These are phyloP conservation scores for Fusarium brevicatenulatum DNA, from an alignment of 2,329 filamentous ascomycete genomes.

Conservation along the genomic window DNA sequence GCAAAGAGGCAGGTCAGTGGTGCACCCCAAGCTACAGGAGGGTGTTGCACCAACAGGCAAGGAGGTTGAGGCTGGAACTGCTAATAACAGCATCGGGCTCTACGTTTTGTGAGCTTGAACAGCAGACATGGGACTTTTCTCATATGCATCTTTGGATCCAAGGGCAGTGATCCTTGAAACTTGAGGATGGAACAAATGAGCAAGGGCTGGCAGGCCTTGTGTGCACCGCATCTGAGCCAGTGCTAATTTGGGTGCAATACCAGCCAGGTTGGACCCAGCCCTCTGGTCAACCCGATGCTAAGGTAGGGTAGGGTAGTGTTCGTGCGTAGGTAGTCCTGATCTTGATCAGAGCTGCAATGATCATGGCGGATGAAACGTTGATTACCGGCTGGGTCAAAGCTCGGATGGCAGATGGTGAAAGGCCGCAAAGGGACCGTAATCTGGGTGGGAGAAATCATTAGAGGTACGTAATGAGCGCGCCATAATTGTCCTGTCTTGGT, in stretches of 20 bases:
- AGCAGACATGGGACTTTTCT: background rate
- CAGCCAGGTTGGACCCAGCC: constrained; percentile 22
- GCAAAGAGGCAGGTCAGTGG: constrained; percentile 23
- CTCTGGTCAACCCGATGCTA: constrained; percentile 24
- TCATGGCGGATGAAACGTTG: constrained; percentile 18
- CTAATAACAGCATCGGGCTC: constrained; percentile 11
- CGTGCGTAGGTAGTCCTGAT: constrained; percentile 6
- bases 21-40: constrained; percentile 24
- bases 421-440: constrained; percentile 15
- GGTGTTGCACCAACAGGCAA: constrained; percentile 27
- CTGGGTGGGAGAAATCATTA: background rate
- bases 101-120: background rate
- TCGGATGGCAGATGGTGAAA: constrained; percentile 18
- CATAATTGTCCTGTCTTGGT: constrained; percentile 31
- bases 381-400: constrained; percentile 22
- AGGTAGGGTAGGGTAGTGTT: constrained; percentile 11
- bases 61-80: constrained; percentile 28
- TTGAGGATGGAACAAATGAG: constrained; percentile 24
- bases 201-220: constrained; percentile 25
- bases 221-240: constrained; percentile 13
- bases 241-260: background rate
- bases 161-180: constrained; percentile 11
- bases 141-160: constrained; percentile 3
- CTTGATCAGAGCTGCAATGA: constrained; percentile 14
- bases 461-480: constrained; percentile 14